These are phyloP conservation scores for Globisporangium sylvaticum DNA, from an alignment of 352 stramenopile genomes.

Conservation along the genomic window DNA sequence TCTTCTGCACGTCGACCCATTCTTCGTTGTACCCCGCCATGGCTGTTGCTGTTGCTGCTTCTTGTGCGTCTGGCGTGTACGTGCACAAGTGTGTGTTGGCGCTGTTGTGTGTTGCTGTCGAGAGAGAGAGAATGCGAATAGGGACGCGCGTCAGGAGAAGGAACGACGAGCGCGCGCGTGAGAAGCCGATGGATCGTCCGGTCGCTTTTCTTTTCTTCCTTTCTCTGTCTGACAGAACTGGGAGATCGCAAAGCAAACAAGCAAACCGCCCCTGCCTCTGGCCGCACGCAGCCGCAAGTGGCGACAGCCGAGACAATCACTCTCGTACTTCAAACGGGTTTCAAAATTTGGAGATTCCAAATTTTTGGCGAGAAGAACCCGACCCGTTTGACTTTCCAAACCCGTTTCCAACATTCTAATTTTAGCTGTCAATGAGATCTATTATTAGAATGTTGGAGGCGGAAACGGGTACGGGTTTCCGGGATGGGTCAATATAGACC, in stretches of 20 bases:
- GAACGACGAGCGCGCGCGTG: neutral
- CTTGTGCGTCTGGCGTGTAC: neutral
- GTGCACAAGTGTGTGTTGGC: neutral
- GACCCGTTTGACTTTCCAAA: neutral
- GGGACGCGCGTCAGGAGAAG: neutral
- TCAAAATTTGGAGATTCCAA: neutral
- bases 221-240: neutral
- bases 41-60: constrained; percentile 15
- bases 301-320: constrained; percentile 6
- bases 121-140: constrained; percentile 9
- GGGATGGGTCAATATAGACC: no score
- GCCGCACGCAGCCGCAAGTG: no score
- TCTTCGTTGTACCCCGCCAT: constrained; percentile 73
- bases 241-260: constrained; percentile 1
- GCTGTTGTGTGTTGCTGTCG: neutral
- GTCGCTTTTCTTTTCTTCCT: constrained; percentile 5
- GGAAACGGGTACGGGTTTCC: neutral
- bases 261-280: neutral
- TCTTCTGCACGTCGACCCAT: constrained; percentile 91
- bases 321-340: constrained; percentile 3
- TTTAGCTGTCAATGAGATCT: neutral
- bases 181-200: constrained; percentile 4
- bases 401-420: neutral
- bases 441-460: neutral
- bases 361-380: neutral